Conservation (phyloP, 2,329 filamentous ascomycete species). For the Cryoendolithus antarcticus region DNA sequence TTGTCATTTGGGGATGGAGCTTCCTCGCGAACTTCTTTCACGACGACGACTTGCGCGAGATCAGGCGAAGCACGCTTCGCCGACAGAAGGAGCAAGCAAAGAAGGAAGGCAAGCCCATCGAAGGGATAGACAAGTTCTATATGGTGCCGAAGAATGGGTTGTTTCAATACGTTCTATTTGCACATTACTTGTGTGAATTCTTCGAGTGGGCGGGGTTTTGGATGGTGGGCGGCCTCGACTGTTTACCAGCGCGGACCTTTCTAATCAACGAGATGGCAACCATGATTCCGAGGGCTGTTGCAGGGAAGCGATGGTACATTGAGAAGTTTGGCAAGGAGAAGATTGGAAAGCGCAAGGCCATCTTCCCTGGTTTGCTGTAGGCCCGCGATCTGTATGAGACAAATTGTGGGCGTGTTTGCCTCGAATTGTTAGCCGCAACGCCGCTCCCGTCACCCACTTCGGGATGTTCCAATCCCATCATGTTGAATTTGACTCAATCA, state of each 20-base stretch:
- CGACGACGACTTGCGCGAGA: constrained; percentile 79
- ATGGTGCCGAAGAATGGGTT: constrained; percentile 72
- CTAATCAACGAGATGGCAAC: constrained; percentile 75
- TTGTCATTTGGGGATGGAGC: constrained; percentile 64
- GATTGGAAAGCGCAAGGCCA: constrained; percentile 61
- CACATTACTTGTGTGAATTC: constrained; percentile 96
- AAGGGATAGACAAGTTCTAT: constrained; percentile 67
- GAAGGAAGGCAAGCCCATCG: constrained; percentile 32
- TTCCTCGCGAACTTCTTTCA: constrained; percentile 75
- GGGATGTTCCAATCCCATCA: too few relatives aligned
- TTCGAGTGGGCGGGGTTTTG: constrained; percentile 88
- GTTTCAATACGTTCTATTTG: constrained; percentile 72
- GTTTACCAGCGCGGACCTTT: constrained; percentile 67
- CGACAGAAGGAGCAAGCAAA: constrained; percentile 40
- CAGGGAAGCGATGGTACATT: constrained; percentile 75
- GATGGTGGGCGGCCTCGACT: constrained; percentile 54
- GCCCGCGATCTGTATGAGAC: not conserved
- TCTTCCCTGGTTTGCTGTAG: constrained; percentile 49
- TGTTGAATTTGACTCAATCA: too few relatives aligned
- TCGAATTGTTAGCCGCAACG: too few relatives aligned
- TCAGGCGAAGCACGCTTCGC: constrained; percentile 57
- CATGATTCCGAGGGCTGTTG: constrained; percentile 78
- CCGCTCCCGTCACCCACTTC: too few relatives aligned
- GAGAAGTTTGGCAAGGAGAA: constrained; percentile 77
- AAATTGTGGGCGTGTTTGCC: too few relatives aligned